Conservation (phyloP, 345 rosid genomes). For the Salix exigua region DNA sequence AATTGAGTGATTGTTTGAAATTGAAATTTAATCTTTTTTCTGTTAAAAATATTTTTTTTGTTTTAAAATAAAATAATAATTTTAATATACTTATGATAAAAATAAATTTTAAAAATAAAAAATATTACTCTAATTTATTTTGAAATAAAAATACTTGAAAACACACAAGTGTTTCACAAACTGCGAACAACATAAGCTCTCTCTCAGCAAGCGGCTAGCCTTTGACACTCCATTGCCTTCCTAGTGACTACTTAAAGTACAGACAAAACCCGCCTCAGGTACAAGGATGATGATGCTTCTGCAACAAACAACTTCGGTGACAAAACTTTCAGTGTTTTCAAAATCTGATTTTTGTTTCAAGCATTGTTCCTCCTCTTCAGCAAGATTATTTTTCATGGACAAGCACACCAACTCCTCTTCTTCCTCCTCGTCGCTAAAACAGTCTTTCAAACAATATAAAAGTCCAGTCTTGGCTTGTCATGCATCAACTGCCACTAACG, state of each 20-base stretch:
- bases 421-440: neutral
- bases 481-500: neutral
- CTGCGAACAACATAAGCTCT: too few relatives aligned
- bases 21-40: too few relatives aligned
- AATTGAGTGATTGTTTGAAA: too few relatives aligned
- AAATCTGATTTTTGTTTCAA: constrained; percentile 2
- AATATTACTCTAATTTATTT: neutral
- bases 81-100: too few relatives aligned
- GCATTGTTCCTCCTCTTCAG: neutral
- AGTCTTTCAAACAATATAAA: constrained; percentile 1
- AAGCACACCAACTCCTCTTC: constrained; percentile 1
- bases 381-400: neutral
- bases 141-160: neutral
- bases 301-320: neutral
- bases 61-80: too few relatives aligned
- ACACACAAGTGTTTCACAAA: neutral
- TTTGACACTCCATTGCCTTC: neutral
- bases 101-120: too few relatives aligned
- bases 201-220: neutral
- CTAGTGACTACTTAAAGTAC: neutral
- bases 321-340: neutral
- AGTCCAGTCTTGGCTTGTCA: neutral
- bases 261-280: neutral
- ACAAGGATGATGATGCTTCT: constrained; percentile 2
- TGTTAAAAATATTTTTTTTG: too few relatives aligned